These are phyloP conservation scores for Smithsoniella earleae DNA, from an alignment of 163 green algal species.

Conservation along the genomic window DNA sequence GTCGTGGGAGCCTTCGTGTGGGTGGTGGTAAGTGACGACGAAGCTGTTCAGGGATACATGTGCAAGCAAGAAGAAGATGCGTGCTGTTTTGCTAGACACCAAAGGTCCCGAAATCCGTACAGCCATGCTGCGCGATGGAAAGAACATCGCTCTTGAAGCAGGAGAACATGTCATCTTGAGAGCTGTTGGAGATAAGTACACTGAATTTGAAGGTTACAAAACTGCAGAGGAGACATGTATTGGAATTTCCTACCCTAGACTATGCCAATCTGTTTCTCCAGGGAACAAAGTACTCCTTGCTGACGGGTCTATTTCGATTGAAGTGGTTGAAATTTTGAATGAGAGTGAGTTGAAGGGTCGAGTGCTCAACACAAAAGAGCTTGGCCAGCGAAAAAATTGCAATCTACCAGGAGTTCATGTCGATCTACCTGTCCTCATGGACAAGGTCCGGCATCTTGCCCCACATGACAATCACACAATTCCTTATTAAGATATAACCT, in stretches of 20 bases:
- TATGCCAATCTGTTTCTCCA: constrained; percentile 46
- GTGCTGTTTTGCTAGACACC: constrained; percentile 52
- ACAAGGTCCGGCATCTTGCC: constrained; percentile 46
- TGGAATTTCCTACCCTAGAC: constrained; percentile 51
- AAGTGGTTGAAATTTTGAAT: constrained; percentile 48
- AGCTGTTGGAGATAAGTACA: constrained; percentile 49
- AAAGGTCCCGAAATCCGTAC: constrained; percentile 65
- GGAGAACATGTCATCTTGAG: constrained; percentile 49
- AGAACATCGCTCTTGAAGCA: constrained; percentile 47
- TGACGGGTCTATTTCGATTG: constrained; percentile 38
- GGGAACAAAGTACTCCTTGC: constrained; percentile 41
- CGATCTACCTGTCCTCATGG: constrained; percentile 53
- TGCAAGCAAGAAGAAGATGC: constrained; percentile 3
- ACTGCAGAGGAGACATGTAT: constrained; percentile 49
- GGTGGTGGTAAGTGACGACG: too few relatives aligned
- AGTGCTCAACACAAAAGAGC: constrained; percentile 60
- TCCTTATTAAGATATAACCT: constrained; percentile 5
- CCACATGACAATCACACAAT: neutral
- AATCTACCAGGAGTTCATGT: constrained; percentile 69
- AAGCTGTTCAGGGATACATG: constrained; percentile 10
- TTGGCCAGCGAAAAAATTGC: constrained; percentile 75
- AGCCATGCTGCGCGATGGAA: constrained; percentile 48
- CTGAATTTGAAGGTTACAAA: constrained; percentile 49
- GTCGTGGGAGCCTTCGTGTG: too few relatives aligned
- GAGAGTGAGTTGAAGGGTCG: constrained; percentile 41